phyloP scores from a whole-genome alignment of 768 basidiomycete species.

The Omphalotus guepiniiformis region DNA sequence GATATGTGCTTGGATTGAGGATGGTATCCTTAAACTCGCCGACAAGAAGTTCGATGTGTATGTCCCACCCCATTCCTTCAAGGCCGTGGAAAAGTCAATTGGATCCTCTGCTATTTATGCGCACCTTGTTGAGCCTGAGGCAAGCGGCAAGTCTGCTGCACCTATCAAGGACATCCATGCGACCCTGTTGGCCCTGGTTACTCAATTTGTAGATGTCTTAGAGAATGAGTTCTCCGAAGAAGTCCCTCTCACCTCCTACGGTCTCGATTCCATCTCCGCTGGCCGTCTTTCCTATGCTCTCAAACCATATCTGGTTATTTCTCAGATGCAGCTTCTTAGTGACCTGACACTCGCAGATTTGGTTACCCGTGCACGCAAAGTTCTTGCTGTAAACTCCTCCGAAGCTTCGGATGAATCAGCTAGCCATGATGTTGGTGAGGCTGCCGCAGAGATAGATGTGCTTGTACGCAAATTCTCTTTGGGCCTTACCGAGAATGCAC shows the following conservation, averaged over 20 bases:
- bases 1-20: background rate
- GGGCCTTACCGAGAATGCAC: background rate
- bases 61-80: background rate
- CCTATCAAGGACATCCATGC: background rate
- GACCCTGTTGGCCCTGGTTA: background rate
- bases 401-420: no score
- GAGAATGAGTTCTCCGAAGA: background rate
- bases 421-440: no score
- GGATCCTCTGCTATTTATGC: background rate
- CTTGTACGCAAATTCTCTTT: background rate
- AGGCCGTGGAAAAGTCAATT: background rate
- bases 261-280: background rate
- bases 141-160: no score
- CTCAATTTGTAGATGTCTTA: background rate
- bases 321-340: background rate
- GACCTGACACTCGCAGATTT: no score
- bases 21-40: background rate
- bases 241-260: slow-evolving; percentile 2
- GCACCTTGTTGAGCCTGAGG: background rate
- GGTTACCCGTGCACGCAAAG: no score
- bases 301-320: background rate
- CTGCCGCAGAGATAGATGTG: no score
- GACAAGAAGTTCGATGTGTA: background rate
- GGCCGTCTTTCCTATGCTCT: background rate
- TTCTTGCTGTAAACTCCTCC: no score